phyloP scores from a whole-genome alignment of 805 yeast genomes.

The Tetrapisispora iriomotensis region DNA sequence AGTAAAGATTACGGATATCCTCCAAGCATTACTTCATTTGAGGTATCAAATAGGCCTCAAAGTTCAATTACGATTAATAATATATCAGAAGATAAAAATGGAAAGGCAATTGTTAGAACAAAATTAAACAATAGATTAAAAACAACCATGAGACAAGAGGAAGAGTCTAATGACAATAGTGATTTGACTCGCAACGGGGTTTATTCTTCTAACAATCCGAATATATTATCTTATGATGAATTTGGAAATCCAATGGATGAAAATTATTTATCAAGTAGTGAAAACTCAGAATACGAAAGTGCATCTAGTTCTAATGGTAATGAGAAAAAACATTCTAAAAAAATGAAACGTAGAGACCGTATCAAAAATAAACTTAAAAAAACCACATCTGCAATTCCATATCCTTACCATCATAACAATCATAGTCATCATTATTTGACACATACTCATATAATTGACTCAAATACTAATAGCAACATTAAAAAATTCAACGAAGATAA shows the following conservation, averaged over 20 bases:
- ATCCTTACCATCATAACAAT: constrained; percentile 5
- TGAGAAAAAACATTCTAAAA: constrained; percentile 5
- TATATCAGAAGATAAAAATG: constrained; percentile 1
- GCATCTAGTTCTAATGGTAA: neutral
- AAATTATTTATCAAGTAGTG: neutral
- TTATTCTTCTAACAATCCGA: neutral
- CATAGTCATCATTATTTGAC: constrained; percentile 4
- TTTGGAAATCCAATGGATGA: neutral
- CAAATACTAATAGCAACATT: neutral
- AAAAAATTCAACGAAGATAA: constrained; percentile 67
- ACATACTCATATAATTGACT: neutral
- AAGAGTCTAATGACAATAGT: constrained; percentile 3
- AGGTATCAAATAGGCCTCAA: too few relatives aligned
- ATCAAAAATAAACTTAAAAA: constrained; percentile 9
- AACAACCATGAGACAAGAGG: constrained; percentile 21
- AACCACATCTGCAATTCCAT: constrained; percentile 12
- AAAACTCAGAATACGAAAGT: neutral
- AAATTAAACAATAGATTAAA: constrained; percentile 10
- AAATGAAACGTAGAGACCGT: constrained; percentile 6
- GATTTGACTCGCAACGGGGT: neutral
- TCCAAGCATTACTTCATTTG: neutral
- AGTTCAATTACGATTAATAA: neutral
- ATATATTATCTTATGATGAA: neutral
- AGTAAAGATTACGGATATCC: neutral
- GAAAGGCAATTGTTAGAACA: constrained; percentile 3